Percentiles rank a stretch among this genome's conserved stretches.
These are phyloP conservation scores for Trametes gibbosa DNA, from an alignment of 768 basidiomycete genomes.

Conservation along the genomic window DNA sequence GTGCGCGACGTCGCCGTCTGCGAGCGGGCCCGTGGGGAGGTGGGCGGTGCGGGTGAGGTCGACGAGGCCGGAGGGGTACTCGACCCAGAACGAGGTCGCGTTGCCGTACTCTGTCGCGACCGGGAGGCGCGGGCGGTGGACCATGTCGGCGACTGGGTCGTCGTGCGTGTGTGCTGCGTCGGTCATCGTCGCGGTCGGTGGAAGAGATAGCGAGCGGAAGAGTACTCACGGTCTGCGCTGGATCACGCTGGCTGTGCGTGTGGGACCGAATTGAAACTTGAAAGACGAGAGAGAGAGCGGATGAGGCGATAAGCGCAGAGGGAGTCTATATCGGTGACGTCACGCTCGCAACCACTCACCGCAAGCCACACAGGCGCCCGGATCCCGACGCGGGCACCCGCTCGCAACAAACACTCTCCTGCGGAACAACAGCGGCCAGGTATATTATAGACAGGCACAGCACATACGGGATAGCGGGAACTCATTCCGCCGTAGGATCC, in stretches of 20 bases:
- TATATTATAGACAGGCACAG: not conserved
- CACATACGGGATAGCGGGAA: not conserved
- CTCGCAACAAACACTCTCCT: slow-evolving; percentile 2
- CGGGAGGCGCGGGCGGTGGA: slow-evolving; percentile 43
- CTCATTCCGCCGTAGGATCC: slow-evolving; percentile 24
- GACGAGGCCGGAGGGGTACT: slow-evolving; percentile 62
- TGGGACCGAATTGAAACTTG: not conserved
- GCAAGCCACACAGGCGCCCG: not conserved
- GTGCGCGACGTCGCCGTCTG: slow-evolving; percentile 4
- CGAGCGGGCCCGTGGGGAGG: slow-evolving; percentile 23
- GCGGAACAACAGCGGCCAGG: not conserved
- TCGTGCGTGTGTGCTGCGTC: slow-evolving; percentile 13
- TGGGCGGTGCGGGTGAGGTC: slow-evolving; percentile 54
- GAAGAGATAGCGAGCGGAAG: not conserved
- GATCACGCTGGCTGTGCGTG: not conserved
- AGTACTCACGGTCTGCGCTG: slow-evolving; percentile 1
- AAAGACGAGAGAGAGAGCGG: not conserved
- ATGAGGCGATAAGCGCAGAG: not conserved
- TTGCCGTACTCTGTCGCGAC: slow-evolving; percentile 53
- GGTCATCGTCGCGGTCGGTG: slow-evolving; percentile 3
- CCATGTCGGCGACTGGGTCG: slow-evolving; percentile 40
- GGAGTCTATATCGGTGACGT: not conserved
- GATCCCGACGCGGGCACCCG: slow-evolving; percentile 14
- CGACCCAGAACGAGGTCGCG: slow-evolving; percentile 59
- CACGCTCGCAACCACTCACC: not conserved